Evolutionary conservation across 441 rosid genomes (phyloP).

Genomic region (Erysimum pusillum): DNA sequence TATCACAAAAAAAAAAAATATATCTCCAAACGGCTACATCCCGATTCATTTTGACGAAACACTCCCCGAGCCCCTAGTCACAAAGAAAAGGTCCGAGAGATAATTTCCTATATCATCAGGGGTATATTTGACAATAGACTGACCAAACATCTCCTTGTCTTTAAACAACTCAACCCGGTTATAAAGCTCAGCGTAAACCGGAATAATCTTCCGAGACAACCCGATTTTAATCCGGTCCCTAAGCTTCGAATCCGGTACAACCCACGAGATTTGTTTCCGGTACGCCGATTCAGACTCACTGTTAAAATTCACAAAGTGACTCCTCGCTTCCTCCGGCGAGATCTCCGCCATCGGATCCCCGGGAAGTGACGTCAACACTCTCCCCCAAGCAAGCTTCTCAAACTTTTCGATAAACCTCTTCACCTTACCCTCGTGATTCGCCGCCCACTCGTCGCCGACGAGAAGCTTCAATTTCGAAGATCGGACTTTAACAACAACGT

Average conservation of each 20-base stretch:
- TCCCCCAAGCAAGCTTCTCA: slow-evolving; percentile 79
- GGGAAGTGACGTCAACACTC: slow-evolving; percentile 61
- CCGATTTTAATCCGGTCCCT: slow-evolving; percentile 63
- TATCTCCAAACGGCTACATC: too few relatives aligned
- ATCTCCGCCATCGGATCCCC: slow-evolving; percentile 44
- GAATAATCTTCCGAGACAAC: slow-evolving; percentile 54
- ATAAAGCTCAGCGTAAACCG: slow-evolving; percentile 58
- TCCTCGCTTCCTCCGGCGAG: slow-evolving; percentile 38
- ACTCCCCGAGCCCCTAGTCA: slow-evolving; percentile 46
- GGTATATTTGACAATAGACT: slow-evolving; percentile 49
- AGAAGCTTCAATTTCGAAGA: slow-evolving; percentile 59
- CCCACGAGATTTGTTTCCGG: slow-evolving; percentile 64
- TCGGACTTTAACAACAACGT: slow-evolving; percentile 67
- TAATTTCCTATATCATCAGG: slow-evolving; percentile 74
- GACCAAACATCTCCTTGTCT: slow-evolving; percentile 29
- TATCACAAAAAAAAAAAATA: background rate
- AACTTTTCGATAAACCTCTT: slow-evolving; percentile 67
- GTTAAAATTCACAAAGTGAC: slow-evolving; percentile 50
- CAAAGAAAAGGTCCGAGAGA: slow-evolving; percentile 63
- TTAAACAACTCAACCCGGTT: slow-evolving; percentile 40
- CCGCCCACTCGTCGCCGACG: slow-evolving; percentile 78
- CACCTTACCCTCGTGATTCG: slow-evolving; percentile 66
- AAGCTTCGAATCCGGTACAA: slow-evolving; percentile 59
- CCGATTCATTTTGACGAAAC: slow-evolving; percentile 32
- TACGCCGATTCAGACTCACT: slow-evolving; percentile 58